Conservation (phyloP, 2,329 filamentous ascomycete genomes). For the Colletotrichum truncatum region DNA sequence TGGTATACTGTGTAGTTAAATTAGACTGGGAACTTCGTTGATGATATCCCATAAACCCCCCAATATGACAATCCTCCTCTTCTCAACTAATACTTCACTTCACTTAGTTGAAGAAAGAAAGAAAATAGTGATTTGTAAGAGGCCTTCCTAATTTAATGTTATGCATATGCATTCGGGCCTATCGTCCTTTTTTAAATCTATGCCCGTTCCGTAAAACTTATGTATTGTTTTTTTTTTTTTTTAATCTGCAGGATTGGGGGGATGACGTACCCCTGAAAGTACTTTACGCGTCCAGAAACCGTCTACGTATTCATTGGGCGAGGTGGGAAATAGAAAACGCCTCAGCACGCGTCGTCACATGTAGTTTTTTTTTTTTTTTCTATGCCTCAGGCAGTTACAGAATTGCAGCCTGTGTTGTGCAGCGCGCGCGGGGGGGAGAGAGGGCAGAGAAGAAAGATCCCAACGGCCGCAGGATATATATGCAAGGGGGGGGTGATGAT, state of each 20-base stretch:
- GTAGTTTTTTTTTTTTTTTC: neutral
- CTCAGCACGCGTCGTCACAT: slow-evolving; percentile 23
- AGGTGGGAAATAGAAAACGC: neutral
- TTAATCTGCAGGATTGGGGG: neutral
- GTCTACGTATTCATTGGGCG: neutral
- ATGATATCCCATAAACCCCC: neutral
- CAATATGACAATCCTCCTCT: slow-evolving; percentile 1
- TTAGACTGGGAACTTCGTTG: slow-evolving; percentile 4
- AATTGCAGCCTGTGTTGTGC: neutral
- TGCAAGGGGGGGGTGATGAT: no score
- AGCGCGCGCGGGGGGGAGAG: no score
- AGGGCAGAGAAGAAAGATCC: no score
- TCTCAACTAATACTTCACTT: neutral
- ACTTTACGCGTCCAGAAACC: slow-evolving; percentile 21
- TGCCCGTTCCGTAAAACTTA: neutral
- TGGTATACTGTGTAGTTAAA: slow-evolving; percentile 10
- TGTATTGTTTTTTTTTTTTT: neutral
- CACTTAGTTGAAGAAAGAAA: neutral
- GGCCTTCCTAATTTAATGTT: neutral
- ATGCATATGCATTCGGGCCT: neutral
- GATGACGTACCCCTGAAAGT: slow-evolving; percentile 21
- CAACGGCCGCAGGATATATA: no score
- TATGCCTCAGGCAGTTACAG: neutral
- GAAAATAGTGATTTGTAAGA: neutral
- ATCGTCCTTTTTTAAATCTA: no score